phyloP scores from a whole-genome alignment of 352 stramenopile genomes.

The Phytophthora hybrid region DNA sequence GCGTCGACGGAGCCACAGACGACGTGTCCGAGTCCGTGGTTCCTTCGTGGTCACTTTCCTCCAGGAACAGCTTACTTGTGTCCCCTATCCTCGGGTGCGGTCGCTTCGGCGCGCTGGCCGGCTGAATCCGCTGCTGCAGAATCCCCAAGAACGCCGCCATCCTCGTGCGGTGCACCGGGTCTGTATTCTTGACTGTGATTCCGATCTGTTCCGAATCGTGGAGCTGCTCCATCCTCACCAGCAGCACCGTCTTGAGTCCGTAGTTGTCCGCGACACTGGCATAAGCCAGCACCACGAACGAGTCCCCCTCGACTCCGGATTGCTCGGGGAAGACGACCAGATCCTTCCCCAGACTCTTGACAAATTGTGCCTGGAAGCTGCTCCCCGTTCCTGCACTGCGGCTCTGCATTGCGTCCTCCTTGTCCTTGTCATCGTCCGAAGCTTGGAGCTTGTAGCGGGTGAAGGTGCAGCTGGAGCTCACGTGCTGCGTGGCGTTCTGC shows the following conservation, averaged over 20 bases:
- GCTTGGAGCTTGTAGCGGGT: conserved; percentile 31
- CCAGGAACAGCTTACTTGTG: conserved; percentile 63
- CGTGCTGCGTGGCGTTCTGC: conserved; percentile 58
- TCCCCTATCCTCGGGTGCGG: conserved; percentile 51
- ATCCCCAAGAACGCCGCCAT: conserved; percentile 62
- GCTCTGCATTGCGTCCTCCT: conserved; percentile 1
- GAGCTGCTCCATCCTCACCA: conserved; percentile 74
- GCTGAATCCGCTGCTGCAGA: conserved; percentile 74
- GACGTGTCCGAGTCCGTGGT: conserved; percentile 42
- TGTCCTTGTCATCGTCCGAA: not conserved
- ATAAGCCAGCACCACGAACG: conserved; percentile 70
- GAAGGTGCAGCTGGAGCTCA: conserved; percentile 72
- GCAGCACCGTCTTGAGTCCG: conserved; percentile 55
- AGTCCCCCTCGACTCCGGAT: conserved; percentile 2
- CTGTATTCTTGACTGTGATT: conserved; percentile 75
- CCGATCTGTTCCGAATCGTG: conserved; percentile 74
- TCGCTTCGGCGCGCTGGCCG: conserved; percentile 47
- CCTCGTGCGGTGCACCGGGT: conserved; percentile 57
- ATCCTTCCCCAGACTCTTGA: conserved; percentile 60
- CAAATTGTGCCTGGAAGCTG: conserved; percentile 63
- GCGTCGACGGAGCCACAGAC: conserved; percentile 25
- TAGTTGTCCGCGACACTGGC: conserved; percentile 56
- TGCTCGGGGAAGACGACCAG: conserved; percentile 59
- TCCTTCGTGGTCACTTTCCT: conserved; percentile 53
- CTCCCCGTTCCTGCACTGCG: not conserved